A percentile compares a stretch with the other conserved stretches of the same genome.
Conservation (phyloP, 352 stramenopile genomes). For the Phytopythium delawarense region DNA sequence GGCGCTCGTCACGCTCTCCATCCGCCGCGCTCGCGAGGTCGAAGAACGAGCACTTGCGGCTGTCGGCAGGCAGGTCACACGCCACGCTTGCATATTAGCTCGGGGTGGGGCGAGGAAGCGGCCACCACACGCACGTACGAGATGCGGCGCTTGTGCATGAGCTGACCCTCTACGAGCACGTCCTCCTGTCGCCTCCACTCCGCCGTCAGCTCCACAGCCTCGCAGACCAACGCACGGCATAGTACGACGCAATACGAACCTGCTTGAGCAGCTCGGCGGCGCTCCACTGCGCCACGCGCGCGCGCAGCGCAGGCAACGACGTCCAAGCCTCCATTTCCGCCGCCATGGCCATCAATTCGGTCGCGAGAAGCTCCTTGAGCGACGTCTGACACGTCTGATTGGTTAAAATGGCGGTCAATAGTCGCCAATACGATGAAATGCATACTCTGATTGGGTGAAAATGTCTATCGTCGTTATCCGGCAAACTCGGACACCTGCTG, state of each 20-base stretch:
- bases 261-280: slow-evolving; percentile 18
- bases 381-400: background rate
- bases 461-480: slow-evolving; percentile 23
- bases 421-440: background rate
- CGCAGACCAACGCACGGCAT: too few relatives aligned
- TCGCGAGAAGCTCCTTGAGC: background rate
- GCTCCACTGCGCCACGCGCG: slow-evolving; percentile 23
- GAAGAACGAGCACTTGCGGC: slow-evolving; percentile 73
- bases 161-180: slow-evolving; percentile 58
- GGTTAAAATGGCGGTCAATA: background rate
- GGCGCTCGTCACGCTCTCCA: slow-evolving; percentile 20
- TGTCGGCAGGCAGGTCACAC: slow-evolving; percentile 8
- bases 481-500: slow-evolving; percentile 81
- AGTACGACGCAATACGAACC: background rate
- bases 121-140: slow-evolving; percentile 33
- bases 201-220: background rate
- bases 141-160: slow-evolving; percentile 73
- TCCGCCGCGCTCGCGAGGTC: slow-evolving; percentile 43
- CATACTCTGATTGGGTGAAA: background rate
- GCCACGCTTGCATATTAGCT: background rate
- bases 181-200: slow-evolving; percentile 15
- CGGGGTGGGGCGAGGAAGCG: too few relatives aligned
- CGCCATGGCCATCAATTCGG: background rate
- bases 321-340: slow-evolving; percentile 20
- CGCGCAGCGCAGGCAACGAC: slow-evolving; percentile 44